A percentile compares a stretch with the other conserved stretches of the same genome.
Conservation (phyloP, 1,284 basidiomycete genomes). For the Schizopora paradoxa region DNA sequence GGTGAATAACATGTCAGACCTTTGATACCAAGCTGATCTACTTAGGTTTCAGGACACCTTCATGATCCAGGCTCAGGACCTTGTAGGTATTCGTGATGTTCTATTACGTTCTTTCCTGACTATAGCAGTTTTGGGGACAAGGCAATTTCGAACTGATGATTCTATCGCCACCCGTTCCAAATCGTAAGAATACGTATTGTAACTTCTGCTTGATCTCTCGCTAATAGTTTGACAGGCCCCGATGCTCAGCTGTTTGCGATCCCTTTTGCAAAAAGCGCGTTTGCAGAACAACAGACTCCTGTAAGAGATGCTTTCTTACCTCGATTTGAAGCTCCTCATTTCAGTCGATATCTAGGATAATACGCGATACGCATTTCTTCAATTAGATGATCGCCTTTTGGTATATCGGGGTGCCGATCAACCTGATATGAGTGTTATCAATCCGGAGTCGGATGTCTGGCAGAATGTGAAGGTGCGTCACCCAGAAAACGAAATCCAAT, state of each 20-base stretch:
- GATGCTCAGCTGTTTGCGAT: constrained; percentile 78
- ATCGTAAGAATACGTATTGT: constrained; percentile 35
- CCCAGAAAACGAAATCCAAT: background rate
- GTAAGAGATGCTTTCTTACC: constrained; percentile 37
- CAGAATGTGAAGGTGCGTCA: constrained; percentile 79
- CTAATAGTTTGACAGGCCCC: constrained; percentile 32
- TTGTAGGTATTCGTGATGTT: constrained; percentile 42
- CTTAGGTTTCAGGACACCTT: constrained; percentile 75
- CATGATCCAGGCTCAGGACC: constrained; percentile 69
- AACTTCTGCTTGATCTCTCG: background rate
- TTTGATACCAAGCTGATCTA: constrained; percentile 10
- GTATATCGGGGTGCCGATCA: constrained; percentile 98
- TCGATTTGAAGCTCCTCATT: constrained; percentile 5
- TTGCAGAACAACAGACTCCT: constrained; percentile 87
- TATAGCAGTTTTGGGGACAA: constrained; percentile 78
- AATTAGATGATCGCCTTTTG: constrained; percentile 90
- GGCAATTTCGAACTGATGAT: constrained; percentile 86
- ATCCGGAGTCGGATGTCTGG: constrained; percentile 98
- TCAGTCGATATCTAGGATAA: constrained; percentile 60
- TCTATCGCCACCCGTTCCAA: constrained; percentile 46
- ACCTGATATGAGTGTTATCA: constrained; percentile 96
- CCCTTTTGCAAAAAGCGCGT: constrained; percentile 93
- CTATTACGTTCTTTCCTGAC: constrained; percentile 10
- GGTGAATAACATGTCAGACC: constrained; percentile 32
- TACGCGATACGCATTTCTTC: constrained; percentile 90